Evolutionary conservation across 169 alveolate genomes (phyloP).

Genomic region (Cryptosporidium andersoni): DNA sequence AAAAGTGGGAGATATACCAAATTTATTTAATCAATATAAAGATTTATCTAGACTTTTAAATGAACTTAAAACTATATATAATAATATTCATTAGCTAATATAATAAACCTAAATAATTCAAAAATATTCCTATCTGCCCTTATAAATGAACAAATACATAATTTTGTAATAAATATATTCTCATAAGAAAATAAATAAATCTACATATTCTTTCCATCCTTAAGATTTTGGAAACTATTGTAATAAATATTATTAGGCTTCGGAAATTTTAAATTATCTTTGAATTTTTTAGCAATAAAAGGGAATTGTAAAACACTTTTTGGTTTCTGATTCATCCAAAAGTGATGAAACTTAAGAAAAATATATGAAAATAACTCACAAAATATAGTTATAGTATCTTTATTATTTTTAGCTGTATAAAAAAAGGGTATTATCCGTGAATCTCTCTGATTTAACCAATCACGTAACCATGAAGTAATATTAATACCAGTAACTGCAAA

Average conservation of each 20-base stretch:
- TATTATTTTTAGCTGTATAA: conserved; percentile 16
- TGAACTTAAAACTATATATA: not conserved
- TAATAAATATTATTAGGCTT: conserved; percentile 41
- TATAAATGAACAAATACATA: not conserved
- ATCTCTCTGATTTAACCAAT: conserved; percentile 73
- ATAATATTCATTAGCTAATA: not conserved
- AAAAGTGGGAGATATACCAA: conserved; percentile 39
- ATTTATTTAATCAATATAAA: conserved; percentile 28
- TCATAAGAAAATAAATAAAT: not conserved
- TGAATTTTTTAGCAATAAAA: conserved; percentile 69
- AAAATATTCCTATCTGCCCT: not conserved
- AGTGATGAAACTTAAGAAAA: conserved; percentile 69
- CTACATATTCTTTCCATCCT: not conserved
- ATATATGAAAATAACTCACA: conserved; percentile 55
- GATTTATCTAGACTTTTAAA: conserved; percentile 3
- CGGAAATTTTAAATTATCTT: conserved; percentile 44
- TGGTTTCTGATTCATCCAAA: conserved; percentile 72
- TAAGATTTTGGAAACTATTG: conserved; percentile 2
- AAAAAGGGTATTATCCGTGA: conserved; percentile 22
- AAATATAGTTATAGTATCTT: conserved; percentile 51
- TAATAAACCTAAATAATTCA: not conserved
- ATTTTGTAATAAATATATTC: not conserved
- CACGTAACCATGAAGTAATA: conserved; percentile 75
- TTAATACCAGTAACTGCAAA: conserved; percentile 78
- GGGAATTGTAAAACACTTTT: conserved; percentile 73